Base-by-base conservation (phyloP, 2,329 filamentous ascomycete genomes). In the Samsoniella hepiali region DNA sequence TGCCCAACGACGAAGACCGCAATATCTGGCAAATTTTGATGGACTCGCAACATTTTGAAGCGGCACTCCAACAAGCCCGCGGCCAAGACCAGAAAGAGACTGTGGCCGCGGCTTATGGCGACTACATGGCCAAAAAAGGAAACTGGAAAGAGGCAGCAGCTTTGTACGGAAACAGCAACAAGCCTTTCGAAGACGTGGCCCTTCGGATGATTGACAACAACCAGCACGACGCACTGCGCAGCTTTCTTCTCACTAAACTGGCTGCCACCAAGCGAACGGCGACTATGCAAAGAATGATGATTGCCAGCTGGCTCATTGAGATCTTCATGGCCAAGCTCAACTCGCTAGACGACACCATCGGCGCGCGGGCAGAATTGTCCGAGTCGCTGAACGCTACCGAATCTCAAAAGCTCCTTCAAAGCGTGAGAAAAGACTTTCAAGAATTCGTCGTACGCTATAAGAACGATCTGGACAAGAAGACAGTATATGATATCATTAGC, bases 311-410 rank as follows among this genome's bases (percentile, higher is more conserved):
- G 95, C 84, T 99, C 50, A 83, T 97, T 10, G 95, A 99, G 75
- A 84, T 98, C 2, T 99, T 94, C 76, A 99, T 99, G 93, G 91
- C 93, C 5, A 97, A 97, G 76, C 83, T 99, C 49, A 97, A 99
- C 73, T 89, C 91, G 3, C 82, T 99, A 3, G 95, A 99, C 72
- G 95, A 99, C 75, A 93, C 91, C 3, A 94, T 98, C 67, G 90
- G 93, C 45, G 96, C 93, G 0, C 91, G 91, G 70, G 91, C 92
- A 0, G 93, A 97, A 73, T 77, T 94, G 29, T 84, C 87, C 1
- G 91, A 93, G 66, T 86, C 84, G 40, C 79, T 88, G 47, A 91
- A 88, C 69, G 85, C 89, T 0, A 83, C 85, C 2, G 88, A 94
- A 65, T 89, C 88, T 1, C 84, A 86, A 68, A 85, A 89, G 68